Conservation (phyloP, 768 basidiomycete genomes). For the Tulasnella sp. region DNA sequence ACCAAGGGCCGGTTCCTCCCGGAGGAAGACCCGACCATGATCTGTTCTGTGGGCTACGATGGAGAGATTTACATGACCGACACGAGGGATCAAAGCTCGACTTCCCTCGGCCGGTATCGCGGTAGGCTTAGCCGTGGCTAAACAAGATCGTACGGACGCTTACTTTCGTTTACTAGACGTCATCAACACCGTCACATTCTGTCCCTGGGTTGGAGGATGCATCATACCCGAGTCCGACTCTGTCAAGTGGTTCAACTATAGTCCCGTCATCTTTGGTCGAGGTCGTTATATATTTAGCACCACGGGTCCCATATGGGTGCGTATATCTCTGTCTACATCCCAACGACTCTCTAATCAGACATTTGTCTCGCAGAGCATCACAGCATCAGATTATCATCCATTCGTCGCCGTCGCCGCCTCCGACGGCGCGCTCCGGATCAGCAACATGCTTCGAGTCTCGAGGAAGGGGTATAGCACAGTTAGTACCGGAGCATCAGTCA, state of each 20-base stretch:
- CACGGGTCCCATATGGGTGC: constrained; percentile 79
- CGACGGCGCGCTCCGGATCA: constrained; percentile 72
- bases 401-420: constrained; percentile 72
- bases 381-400: constrained; percentile 75
- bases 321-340: neutral
- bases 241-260: constrained; percentile 62
- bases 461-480: constrained; percentile 63
- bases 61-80: constrained; percentile 68
- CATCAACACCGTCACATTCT: constrained; percentile 55
- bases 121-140: constrained; percentile 31
- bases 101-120: constrained; percentile 65
- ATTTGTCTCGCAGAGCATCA: constrained; percentile 28
- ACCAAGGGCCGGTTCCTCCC: constrained; percentile 19
- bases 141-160: neutral
- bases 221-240: constrained; percentile 79
- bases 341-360: neutral
- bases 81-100: constrained; percentile 54
- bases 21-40: constrained; percentile 35
- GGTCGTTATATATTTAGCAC: constrained; percentile 65
- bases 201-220: constrained; percentile 53
- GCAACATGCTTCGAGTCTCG: constrained; percentile 55
- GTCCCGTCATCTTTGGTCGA: constrained; percentile 60
- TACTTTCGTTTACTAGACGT: constrained; percentile 41
- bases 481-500: constrained; percentile 22
- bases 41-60: constrained; percentile 72